Evolutionary conservation across 2,329 filamentous ascomycete species (phyloP), one percentile per base, ranked within the genome.

Genomic region (Cladophialophora chaetospira): DNA sequence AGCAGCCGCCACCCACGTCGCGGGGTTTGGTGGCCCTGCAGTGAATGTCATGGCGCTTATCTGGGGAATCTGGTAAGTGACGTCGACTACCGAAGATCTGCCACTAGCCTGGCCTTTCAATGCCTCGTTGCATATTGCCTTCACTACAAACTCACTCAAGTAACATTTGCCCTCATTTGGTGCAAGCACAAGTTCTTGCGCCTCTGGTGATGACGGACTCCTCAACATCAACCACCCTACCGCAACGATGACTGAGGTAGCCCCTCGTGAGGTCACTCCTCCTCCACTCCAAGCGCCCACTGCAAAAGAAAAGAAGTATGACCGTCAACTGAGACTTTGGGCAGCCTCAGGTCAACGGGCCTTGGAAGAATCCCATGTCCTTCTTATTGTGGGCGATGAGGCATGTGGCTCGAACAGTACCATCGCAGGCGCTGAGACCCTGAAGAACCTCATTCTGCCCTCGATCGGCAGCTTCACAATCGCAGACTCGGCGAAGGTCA

Each of bases 361-460:
- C 13, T 81, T 99, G 2, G 95, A 99, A 73, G 85, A 91, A 55
- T 89, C 94, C 19, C 89, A 95, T 65, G 87, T 99, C n/a, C 82
- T 97, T 10, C 81, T 99, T 4, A 78, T 99, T 59, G 88, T 91
- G 1, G 93, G 93, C 8, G 58, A 64, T 25, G 48, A 55, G 10
- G 35, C 17, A 15, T 38, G 43, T 25, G 65, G 64, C 8, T 67
- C 65, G 11, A 65, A 63, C 48, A 65, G 61, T 51, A 65, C 58
- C 33, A 89, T 91, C 2, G 89, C 91, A 29, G 94, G 92, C 11
- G 82, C 95, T 10, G 94, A 99, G 73, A 87, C 92, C 0, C 81
- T 99, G 60, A 99, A 99, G 80, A 99, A 99, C 70, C 83, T 99
- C n/a, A 89, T 99, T 2, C 78, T 99, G 6, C 94, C 94, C 55